Evolutionary conservation across 164 flowering plant species (phyloP), one percentile per base, ranked within the genome.

Genomic region (Dillenia turbinata): DNA sequence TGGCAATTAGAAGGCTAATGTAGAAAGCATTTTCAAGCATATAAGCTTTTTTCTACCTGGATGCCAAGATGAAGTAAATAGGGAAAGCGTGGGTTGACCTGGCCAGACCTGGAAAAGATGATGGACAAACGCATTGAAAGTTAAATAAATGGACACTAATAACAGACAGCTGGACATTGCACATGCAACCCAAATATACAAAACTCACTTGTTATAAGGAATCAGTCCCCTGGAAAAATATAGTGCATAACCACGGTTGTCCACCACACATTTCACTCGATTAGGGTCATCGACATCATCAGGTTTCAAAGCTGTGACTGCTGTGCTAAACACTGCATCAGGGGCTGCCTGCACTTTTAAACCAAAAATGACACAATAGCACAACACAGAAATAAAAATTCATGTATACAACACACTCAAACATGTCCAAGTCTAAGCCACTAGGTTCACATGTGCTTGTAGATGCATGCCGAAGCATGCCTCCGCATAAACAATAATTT

Each of bases 311-410:
- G 96, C 74, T 59, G 99, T 91, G 43, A 89, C 96, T 15, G 97
- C 97, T 52, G 99, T 94, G 81, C 99, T 94, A 68, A 91, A 91
- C 44, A 94, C 97, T 50, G 99, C 97, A 86, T 91, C 99, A 44
- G 97, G 96, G 45, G 96, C 81, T 69, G 84, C 79, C 96, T 94
- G 78, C 73, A 77, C 9, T 19, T 19, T 19, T 19, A 19, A 19
- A 19, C 22, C 1, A 19, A 19, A 19, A 19, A 19, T 19, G 22
- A 19, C 22, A 1, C 22, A 1, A 19, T 19, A 1, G 22, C 22
- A 19, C 22, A 19, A 1, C 22, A 19, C 22, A 19, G 1, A 1
- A 19, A 19, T 19, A 19, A 19, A 19, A 19, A 19, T 19, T 19
- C 22, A 19, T 19, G 22, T 1, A 19, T 19, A 19, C 22, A 19